These are phyloP conservation scores for Sesbania bispinosa DNA, from an alignment of 306 rosid genomes.

Conservation along the genomic window DNA sequence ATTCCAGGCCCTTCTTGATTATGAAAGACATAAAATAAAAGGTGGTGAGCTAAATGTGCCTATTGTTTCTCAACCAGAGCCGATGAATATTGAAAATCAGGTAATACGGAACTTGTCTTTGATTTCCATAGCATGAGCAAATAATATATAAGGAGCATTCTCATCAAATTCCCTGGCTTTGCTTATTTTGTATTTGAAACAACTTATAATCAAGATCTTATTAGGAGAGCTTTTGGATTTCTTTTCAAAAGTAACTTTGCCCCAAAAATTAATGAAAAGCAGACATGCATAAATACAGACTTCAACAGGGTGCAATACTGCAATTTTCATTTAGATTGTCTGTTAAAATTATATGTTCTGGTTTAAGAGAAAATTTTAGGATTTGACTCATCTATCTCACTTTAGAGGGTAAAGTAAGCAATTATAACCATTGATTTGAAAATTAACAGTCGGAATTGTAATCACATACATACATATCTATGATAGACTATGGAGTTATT, in stretches of 20 bases:
- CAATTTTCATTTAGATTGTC: constrained; percentile 1
- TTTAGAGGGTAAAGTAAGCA: no score
- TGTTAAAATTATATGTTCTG: neutral
- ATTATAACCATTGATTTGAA: no score
- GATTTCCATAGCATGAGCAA: constrained; percentile 5
- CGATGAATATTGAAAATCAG: constrained; percentile 69
- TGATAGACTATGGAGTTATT: no score
- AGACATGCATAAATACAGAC: neutral
- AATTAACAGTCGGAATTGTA: no score
- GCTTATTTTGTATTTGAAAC: constrained; percentile 5
- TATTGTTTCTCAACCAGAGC: constrained; percentile 67
- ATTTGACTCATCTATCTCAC: no score
- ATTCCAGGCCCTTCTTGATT: constrained; percentile 93
- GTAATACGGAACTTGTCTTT: constrained; percentile 38
- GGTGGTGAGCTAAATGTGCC: constrained; percentile 79
- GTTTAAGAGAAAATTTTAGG: neutral
- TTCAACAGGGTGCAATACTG: neutral
- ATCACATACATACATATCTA: no score
- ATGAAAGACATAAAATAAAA: constrained; percentile 75
- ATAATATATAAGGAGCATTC: constrained; percentile 8
- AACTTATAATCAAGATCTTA: neutral
- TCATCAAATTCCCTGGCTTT: neutral
- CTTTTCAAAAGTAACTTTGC: neutral
- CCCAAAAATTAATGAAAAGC: neutral
- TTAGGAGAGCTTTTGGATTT: neutral